Conservation (phyloP, 257 asterid genomes). For the Paraleonurus japonicus region DNA sequence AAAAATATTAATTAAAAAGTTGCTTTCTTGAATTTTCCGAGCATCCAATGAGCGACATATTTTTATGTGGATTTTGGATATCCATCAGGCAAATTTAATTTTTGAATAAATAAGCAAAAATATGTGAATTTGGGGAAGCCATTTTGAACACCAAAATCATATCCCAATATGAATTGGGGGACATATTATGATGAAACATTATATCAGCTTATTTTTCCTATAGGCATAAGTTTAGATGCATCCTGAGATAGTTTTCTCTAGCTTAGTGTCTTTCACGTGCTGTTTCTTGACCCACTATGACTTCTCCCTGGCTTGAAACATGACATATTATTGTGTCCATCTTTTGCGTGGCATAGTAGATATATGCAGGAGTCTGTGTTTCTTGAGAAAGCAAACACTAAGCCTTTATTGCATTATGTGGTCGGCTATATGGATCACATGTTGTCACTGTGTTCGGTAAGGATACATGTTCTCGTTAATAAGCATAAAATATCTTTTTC, state of each 20-base stretch:
- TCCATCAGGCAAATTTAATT: background rate
- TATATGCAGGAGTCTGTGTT: background rate
- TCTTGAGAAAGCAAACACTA: background rate
- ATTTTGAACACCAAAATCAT: background rate
- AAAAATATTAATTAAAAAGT: background rate
- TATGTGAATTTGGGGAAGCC: background rate
- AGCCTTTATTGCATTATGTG: background rate
- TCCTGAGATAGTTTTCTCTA: background rate
- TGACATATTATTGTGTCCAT: background rate
- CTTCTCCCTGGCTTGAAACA: slow-evolving; percentile 1
- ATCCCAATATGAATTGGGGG: background rate
- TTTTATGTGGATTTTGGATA: slow-evolving; percentile 6
- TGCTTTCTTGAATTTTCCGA: background rate
- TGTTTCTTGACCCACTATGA: background rate
- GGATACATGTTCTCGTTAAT: background rate
- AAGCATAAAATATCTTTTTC: background rate
- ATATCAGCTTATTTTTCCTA: background rate
- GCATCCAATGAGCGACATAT: background rate
- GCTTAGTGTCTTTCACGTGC: background rate
- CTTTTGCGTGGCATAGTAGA: background rate
- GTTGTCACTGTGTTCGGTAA: background rate
- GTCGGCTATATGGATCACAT: background rate
- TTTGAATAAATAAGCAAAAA: background rate
- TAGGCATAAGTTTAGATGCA: background rate
- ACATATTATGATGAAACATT: background rate